Conservation (phyloP, 345 rosid genomes). For the Cardamine resedifolia region DNA sequence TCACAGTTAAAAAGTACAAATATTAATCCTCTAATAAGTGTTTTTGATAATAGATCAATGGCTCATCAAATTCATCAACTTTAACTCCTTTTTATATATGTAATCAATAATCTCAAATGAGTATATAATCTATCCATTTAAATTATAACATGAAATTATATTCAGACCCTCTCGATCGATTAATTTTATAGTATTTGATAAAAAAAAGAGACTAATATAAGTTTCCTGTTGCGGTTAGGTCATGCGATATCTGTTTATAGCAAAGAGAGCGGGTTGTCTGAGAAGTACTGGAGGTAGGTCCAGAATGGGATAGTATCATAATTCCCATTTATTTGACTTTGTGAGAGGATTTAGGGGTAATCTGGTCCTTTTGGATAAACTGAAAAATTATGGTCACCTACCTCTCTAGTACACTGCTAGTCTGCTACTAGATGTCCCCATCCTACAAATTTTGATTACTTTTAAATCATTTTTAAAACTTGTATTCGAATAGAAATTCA, state of each 20-base stretch:
- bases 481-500: too few relatives aligned
- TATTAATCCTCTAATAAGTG: too few relatives aligned
- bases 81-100: not conserved
- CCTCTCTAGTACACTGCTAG: too few relatives aligned
- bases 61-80: not conserved
- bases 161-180: too few relatives aligned
- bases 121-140: not conserved
- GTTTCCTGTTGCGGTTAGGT: constrained; percentile 1
- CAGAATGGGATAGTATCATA: not conserved
- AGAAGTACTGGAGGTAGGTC: not conserved
- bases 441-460: not conserved
- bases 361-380: not conserved
- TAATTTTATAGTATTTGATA: too few relatives aligned
- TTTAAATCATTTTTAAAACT: not conserved
- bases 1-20: too few relatives aligned
- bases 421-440: not conserved
- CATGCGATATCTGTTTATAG: constrained; percentile 20
- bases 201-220: too few relatives aligned
- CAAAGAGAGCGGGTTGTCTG: constrained; percentile 10
- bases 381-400: too few relatives aligned
- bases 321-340: too few relatives aligned
- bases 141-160: too few relatives aligned
- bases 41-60: not conserved
- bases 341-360: not conserved
- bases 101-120: too few relatives aligned